Evolutionary conservation across 2,329 filamentous ascomycete species (phyloP), one percentile per base, ranked within the genome.

Genomic region (Talaromyces atroroseus): DNA sequence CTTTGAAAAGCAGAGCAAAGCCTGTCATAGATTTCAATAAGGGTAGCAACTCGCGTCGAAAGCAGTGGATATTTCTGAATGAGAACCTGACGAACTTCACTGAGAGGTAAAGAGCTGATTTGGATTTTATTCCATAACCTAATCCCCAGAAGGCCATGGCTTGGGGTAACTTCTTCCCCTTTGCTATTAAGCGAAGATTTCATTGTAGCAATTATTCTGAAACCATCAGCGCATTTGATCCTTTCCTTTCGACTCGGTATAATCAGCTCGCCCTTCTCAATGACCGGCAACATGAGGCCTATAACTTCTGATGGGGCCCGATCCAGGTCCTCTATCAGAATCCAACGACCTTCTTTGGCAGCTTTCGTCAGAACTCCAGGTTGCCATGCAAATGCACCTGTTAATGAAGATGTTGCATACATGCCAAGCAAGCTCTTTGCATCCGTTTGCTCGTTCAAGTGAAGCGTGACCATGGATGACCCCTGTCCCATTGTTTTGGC

Each of bases 371-470:
- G 77, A 20, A 97, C 89, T 73, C 94, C 94, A 2, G 94, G 84
- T 58, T 89, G 85, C 94, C 94, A 99, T 51, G 84, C 83, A 69
- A 99, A 99, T 10, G 89, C 92, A 1, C 92, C 92, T 1, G 91
- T 92, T 59, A 87, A 88, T 16, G 88, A 84, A 57, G 91, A 92
- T 21, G 91, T 94, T 1, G 92, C 89, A 73, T 99, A 97, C 69
- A 97, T 84, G 3, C 94, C 94, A 60, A 99, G 84, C 42, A 99
- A 83, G 76, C 95, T 89, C 72, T 99, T 99, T 0, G 92, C 92
- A 73, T 99, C 94, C 2, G 92, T 97, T 72, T 99, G 95, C 72
- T 97, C 94, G 68, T 99, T 99, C 34, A 99, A 78, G 72, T 99
- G 92, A 29, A 99, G 79, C 3, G 92, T 97, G 52, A 99, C 88